These are phyloP conservation scores for Cladosporium sp. DNA, from an alignment of 2,329 filamentous ascomycete genomes.

Conservation along the genomic window DNA sequence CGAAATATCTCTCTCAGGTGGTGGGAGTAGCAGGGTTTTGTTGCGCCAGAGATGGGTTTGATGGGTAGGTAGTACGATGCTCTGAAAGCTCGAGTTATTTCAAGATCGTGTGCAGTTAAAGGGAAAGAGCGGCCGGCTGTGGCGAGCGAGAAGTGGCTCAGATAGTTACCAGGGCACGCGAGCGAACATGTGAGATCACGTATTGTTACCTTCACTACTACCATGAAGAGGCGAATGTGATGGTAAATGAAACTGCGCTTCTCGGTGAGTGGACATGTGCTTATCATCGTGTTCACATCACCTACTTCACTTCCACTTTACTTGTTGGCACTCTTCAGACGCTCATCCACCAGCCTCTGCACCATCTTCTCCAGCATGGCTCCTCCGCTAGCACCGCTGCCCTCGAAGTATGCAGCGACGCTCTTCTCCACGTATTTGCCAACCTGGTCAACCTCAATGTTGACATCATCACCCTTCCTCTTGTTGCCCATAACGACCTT, in stretches of 20 bases:
- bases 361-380: conserved; percentile 55
- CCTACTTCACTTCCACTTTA: not conserved
- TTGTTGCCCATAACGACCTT: conserved; percentile 82
- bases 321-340: conserved; percentile 41
- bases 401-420: conserved; percentile 74
- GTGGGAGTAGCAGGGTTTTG: too few relatives aligned
- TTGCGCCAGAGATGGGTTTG: too few relatives aligned
- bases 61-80: too few relatives aligned
- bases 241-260: not conserved
- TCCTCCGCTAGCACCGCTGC: conserved; percentile 51
- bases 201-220: not conserved
- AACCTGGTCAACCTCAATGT: conserved; percentile 89
- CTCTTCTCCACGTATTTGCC: conserved; percentile 90
- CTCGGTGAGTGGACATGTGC: not conserved
- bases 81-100: too few relatives aligned
- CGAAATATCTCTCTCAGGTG: not conserved
- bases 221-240: not conserved
- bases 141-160: not conserved
- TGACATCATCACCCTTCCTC: conserved; percentile 76
- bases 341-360: conserved; percentile 71
- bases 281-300: not conserved
- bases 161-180: too few relatives aligned
- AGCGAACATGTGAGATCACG: not conserved
- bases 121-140: not conserved
- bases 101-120: not conserved